These are phyloP conservation scores for Handroanthus guayacan DNA, from an alignment of 257 asterid genomes.

Conservation along the genomic window DNA sequence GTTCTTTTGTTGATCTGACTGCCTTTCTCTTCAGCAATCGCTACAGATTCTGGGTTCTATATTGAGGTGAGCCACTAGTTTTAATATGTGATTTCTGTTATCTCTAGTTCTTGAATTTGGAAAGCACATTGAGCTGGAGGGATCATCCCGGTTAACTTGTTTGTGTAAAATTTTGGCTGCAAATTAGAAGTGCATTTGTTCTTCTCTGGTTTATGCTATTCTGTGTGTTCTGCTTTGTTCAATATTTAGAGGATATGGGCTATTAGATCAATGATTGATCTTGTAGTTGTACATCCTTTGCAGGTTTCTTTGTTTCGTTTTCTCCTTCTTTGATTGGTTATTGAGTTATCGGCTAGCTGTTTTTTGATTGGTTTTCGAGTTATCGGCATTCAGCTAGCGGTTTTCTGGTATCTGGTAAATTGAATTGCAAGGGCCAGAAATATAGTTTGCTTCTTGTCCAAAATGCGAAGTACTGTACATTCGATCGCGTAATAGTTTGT, in stretches of 20 bases:
- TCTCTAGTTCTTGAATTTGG: slow-evolving; percentile 14
- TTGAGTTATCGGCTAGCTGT: not conserved
- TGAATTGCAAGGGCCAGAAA: not conserved
- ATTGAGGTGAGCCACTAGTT: slow-evolving; percentile 51
- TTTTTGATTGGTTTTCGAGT: not conserved
- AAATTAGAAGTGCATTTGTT: slow-evolving; percentile 14
- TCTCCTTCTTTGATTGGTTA: not conserved
- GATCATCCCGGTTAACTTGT: slow-evolving; percentile 23
- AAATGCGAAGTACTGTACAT: slow-evolving; percentile 10
- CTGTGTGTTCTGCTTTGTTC: not conserved
- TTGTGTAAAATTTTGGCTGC: not conserved
- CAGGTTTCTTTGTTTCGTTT: not conserved
- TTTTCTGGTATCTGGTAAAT: not conserved
- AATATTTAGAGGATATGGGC: slow-evolving; percentile 17
- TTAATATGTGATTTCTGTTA: slow-evolving; percentile 29
- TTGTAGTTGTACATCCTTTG: slow-evolving; percentile 2
- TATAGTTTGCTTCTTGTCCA: slow-evolving; percentile 13
- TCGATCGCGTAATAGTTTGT: not conserved
- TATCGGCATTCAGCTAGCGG: slow-evolving; percentile 7
- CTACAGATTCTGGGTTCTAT: slow-evolving; percentile 48
- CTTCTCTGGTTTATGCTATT: not conserved
- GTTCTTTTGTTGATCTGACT: slow-evolving; percentile 48
- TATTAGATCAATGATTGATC: slow-evolving; percentile 16
- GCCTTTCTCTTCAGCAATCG: slow-evolving; percentile 39
- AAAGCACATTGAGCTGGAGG: slow-evolving; percentile 16